Base-by-base conservation (phyloP, 148 eudicot genomes). In the Rhododendron molle region DNA sequence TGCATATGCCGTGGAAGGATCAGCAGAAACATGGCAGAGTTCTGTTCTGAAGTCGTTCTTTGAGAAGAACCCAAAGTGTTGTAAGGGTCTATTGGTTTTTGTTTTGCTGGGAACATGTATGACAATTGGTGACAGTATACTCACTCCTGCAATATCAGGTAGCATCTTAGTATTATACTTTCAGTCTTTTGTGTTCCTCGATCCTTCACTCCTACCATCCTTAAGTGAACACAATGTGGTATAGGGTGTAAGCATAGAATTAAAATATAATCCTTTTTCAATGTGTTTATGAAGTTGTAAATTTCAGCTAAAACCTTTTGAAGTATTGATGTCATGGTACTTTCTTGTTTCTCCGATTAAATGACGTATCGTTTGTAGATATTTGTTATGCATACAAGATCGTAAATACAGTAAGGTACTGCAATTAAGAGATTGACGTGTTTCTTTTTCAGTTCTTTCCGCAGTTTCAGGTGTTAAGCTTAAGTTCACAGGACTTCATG, bases 141-240 rank as follows among this genome's bases (percentile, higher is more conserved):
- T 93, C 81, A 93, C 95, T 81, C 95, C 94, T 65, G 93, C 96
- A 71, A 93, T 93, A 86, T 92, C 96, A 81, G 96, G 94, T 92
- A 85, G 54, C 69, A 76, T 58, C 65, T 20, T 58, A 21, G n/a
- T 20, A 58, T 50, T 4, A 62, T 79, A 18, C 7, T 43, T 79
- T 28, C n/a, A 23, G 12, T 72, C 23, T 80, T 71, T 0, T 67
- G 14, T 26, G 47, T 69, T 34, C 15, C 12, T 50, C 84, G 73
- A 81, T 80, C 83, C 83, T 46, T 0, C 0, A 49, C 58, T 58
- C 28, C 28, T 18, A 81, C 26, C 14, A 13, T 34, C 34, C 83
- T 9, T 32, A 11, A 32, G 26, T 54, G 47, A 81, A 81, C 71
- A 32, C 44, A 54, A 18, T 28, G 40, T 2, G 46, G 46, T 34